phyloP scores from a whole-genome alignment of 208 protist species.

The Wallacemonas sp. region DNA sequence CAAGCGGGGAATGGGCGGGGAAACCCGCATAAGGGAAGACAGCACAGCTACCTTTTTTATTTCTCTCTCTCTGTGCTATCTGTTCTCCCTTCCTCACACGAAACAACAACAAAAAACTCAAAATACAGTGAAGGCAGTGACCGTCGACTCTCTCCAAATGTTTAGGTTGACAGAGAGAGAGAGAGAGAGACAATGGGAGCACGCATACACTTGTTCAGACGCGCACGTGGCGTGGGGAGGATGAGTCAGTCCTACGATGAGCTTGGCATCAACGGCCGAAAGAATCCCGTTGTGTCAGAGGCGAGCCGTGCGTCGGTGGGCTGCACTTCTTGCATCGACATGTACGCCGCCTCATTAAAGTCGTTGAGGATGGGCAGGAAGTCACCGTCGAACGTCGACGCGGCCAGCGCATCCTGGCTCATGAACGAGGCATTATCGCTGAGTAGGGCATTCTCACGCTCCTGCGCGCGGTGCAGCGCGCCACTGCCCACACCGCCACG shows the following conservation, averaged over 20 bases:
- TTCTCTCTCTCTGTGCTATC: too few relatives aligned
- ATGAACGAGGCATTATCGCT: not conserved
- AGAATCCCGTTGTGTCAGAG: slow-evolving; percentile 6
- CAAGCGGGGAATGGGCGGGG: too few relatives aligned
- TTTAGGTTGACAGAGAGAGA: too few relatives aligned
- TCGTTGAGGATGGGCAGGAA: slow-evolving; percentile 15
- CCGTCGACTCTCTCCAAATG: too few relatives aligned
- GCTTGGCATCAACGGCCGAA: not conserved
- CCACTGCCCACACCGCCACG: not conserved
- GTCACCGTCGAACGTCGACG: not conserved
- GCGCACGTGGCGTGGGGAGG: too few relatives aligned
- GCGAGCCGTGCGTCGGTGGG: not conserved
- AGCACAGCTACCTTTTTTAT: too few relatives aligned
- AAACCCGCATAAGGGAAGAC: too few relatives aligned
- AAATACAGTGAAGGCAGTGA: too few relatives aligned
- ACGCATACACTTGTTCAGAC: not conserved
- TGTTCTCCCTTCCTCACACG: too few relatives aligned
- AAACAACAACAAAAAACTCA: not conserved
- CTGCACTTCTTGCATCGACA: slow-evolving; percentile 11
- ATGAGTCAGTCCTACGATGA: not conserved
- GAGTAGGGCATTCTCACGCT: not conserved
- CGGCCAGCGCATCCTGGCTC: not conserved
- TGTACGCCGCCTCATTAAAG: slow-evolving; percentile 26
- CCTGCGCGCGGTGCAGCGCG: not conserved
- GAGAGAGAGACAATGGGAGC: not conserved